These are phyloP conservation scores for Carallia brachiata DNA, from an alignment of 345 rosid genomes.

Conservation along the genomic window DNA sequence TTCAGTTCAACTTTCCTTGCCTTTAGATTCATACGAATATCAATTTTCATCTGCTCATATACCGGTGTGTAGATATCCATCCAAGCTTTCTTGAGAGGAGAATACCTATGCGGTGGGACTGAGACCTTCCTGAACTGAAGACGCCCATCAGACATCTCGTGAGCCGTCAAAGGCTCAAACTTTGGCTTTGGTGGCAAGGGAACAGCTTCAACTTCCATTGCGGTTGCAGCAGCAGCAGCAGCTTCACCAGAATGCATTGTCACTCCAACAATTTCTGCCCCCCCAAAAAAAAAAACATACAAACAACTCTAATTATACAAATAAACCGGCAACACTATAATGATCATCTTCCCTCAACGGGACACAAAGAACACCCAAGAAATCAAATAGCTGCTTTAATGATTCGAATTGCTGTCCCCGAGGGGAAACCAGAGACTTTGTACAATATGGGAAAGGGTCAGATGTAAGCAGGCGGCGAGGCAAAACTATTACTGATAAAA, in stretches of 20 bases:
- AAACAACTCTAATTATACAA: too few species aligned
- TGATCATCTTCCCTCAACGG: too few species aligned
- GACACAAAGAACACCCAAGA: too few species aligned
- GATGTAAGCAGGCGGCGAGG: too few species aligned
- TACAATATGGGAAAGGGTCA: too few species aligned
- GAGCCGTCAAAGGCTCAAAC: constrained; percentile 72
- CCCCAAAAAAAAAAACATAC: too few species aligned
- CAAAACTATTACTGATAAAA: too few species aligned
- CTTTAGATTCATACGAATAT: constrained; percentile 83
- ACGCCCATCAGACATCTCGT: constrained; percentile 77
- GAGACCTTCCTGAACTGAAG: constrained; percentile 66
- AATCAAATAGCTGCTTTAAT: too few species aligned
- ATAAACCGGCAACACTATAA: too few species aligned
- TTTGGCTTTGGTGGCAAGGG: constrained; percentile 53
- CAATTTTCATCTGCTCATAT: constrained; percentile 83
- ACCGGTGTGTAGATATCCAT: constrained; percentile 74
- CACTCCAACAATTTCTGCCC: neutral
- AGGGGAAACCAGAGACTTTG: too few species aligned
- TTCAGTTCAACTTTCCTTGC: constrained; percentile 78
- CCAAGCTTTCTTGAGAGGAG: constrained; percentile 88
- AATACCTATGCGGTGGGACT: constrained; percentile 75
- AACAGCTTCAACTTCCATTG: constrained; percentile 51
- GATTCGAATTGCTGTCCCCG: too few species aligned
- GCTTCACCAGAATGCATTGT: constrained; percentile 13
- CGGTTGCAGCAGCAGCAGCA: neutral